These are phyloP conservation scores for Ceraceosorus bombacis DNA, from an alignment of 1,284 basidiomycete genomes.

Conservation along the genomic window DNA sequence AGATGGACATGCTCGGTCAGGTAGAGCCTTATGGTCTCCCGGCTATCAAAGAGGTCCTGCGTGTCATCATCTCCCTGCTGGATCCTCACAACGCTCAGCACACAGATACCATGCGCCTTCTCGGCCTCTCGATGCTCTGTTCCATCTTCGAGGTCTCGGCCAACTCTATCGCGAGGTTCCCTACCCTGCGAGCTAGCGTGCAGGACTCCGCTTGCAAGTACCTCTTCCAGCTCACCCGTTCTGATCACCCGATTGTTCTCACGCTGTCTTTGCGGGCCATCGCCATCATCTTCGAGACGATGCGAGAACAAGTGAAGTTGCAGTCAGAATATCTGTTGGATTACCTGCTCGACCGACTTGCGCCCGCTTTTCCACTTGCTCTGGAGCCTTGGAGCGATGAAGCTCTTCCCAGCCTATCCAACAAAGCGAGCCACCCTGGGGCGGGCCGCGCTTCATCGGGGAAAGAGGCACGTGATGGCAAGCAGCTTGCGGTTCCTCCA, in stretches of 20 bases:
- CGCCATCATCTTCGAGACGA: slow-evolving; percentile 77
- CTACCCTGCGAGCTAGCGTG: slow-evolving; percentile 65
- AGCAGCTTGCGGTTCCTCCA: slow-evolving; percentile 49
- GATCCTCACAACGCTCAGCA: slow-evolving; percentile 91
- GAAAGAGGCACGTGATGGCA: not conserved
- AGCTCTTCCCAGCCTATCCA: not conserved
- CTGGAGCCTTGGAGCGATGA: slow-evolving; percentile 46
- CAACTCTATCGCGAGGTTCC: slow-evolving; percentile 58
- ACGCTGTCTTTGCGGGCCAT: slow-evolving; percentile 75
- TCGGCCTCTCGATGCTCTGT: slow-evolving; percentile 79
- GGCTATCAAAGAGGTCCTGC: slow-evolving; percentile 82
- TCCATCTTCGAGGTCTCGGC: slow-evolving; percentile 83
- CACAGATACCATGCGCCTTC: slow-evolving; percentile 88
- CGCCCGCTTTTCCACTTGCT: slow-evolving; percentile 39
- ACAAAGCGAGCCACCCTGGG: slow-evolving; percentile 2
- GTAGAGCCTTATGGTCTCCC: slow-evolving; percentile 68
- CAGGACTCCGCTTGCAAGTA: slow-evolving; percentile 89
- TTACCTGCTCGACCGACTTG: slow-evolving; percentile 83
- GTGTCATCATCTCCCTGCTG: slow-evolving; percentile 87
- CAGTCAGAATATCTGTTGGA: slow-evolving; percentile 92
- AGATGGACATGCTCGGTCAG: not conserved
- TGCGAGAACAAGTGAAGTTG: slow-evolving; percentile 80
- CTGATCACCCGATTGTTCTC: slow-evolving; percentile 73
- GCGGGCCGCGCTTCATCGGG: slow-evolving; percentile 3
- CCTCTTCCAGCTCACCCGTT: slow-evolving; percentile 62